A percentile compares a stretch with the other conserved stretches of the same genome.
These are phyloP conservation scores for Metschnikowia corniflorae DNA, from an alignment of 805 yeast species.

Conservation along the genomic window DNA sequence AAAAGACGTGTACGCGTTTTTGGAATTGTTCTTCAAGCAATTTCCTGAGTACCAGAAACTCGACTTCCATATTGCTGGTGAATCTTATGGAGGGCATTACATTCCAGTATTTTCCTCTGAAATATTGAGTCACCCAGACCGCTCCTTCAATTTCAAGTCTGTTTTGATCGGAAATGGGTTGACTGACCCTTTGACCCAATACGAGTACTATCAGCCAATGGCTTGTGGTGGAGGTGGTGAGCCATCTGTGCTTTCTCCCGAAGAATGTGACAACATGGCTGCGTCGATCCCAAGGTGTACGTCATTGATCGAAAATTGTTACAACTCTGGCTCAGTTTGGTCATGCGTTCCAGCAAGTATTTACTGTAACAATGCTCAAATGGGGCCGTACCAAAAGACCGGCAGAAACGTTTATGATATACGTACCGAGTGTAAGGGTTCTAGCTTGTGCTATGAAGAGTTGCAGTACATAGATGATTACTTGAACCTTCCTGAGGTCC, in stretches of 20 bases:
- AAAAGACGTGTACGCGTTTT: constrained; percentile 78
- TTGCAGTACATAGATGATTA: constrained; percentile 71
- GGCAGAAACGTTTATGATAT: constrained; percentile 92
- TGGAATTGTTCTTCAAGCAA: constrained; percentile 76
- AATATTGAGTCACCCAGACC: constrained; percentile 47
- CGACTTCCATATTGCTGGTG: constrained; percentile 84
- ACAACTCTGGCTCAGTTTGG: constrained; percentile 68
- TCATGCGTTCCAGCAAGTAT: constrained; percentile 88
- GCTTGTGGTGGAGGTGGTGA: constrained; percentile 90
- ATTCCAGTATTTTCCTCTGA: constrained; percentile 86
- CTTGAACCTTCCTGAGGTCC: constrained; percentile 73
- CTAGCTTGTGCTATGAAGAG: constrained; percentile 72
- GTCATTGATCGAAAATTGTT: constrained; percentile 72
- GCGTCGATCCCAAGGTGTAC: constrained; percentile 70
- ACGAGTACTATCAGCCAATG: constrained; percentile 64
- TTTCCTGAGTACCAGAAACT: constrained; percentile 66
- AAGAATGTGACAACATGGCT: constrained; percentile 64
- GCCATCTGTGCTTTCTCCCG: constrained; percentile 66
- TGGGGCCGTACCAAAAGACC: constrained; percentile 55
- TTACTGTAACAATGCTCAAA: constrained; percentile 82
- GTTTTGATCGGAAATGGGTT: constrained; percentile 91
- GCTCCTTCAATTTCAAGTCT: constrained; percentile 36
- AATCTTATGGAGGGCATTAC: constrained; percentile 91
- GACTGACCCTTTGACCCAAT: constrained; percentile 64
- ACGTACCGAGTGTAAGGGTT: constrained; percentile 70